Base-by-base conservation (phyloP, 495 filamentous ascomycete genomes). In the Thermochaetoides thermophila region DNA sequence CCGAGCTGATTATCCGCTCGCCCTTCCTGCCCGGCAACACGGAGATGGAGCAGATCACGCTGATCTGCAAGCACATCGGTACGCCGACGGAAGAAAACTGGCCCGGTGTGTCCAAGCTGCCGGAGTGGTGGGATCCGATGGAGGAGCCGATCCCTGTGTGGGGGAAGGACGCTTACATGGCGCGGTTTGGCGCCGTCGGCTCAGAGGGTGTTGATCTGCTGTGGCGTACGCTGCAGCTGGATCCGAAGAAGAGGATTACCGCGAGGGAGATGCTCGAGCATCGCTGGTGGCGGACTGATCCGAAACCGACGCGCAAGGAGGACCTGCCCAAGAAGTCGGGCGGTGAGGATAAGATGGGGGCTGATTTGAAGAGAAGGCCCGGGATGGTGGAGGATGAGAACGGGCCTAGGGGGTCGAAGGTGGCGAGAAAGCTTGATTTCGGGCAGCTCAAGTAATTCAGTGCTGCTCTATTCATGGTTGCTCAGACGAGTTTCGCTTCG, bases 11-110 rank as follows among this genome's bases (percentile, higher is more conserved):
- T 21, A 63, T 92, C 35, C 69, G 91, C 13, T 69, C 71, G 1
- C 83, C 87, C 0, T 91, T 77, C 39, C 63, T 93, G 15, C 70
- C 83, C 0, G 81, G 81, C 0, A 53, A 64, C 44, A 57, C 51
- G 16, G 77, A 81, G 44, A 76, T 79, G 0, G 86, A 96, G 40
- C 65, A 94, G 44, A 69, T 94, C 24, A 55, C 68, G 18, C 66
- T 86, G 35, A 91, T 96, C 40, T 82, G 75, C 47, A 71, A 82
- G 43, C 73, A 74, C 6, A 73, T 96, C 39, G 91, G 91, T 15
- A 93, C 85, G 0, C 89, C 89, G 4, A 86, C 76, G 1, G 91
- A 99, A 52, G 80, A 83, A 5, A 86, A 84, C 48, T 99, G 91
- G 91, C 85, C 89, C 0, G 89, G 87, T 7, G 89, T 96, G 3